Evolutionary conservation across 2,329 filamentous ascomycete genomes (phyloP), one percentile per base, ranked within the genome.

Genomic region (Fusarium solani-melongenae): DNA sequence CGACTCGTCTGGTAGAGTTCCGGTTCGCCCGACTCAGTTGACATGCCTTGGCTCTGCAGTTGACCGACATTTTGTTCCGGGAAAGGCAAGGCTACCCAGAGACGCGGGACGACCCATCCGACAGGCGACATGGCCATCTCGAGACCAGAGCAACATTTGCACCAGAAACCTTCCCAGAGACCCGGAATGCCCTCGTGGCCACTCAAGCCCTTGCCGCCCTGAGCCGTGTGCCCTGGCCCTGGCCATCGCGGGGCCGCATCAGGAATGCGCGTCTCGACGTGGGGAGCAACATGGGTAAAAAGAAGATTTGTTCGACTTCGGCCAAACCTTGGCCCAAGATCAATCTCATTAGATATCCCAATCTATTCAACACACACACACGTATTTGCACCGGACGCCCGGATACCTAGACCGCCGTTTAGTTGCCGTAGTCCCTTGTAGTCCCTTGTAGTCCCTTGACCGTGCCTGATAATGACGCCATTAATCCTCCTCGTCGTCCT

Each of bases 401-500:
- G n/a, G 56, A 39, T 55, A 31, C 9, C 29, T 31, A 55, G 46
- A 53, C 62, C 59, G 44, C 63, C 69, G 62, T 72, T 64, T 55
- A 60, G 33, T 69, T 57, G 53, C 59, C 36, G 34, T 58, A 41
- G 36, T 46, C 27, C 31, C 39, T 33, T 29, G 20, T 58, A 41
- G 36, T 46, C 31, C 31, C 39, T 33, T 29, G 20, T 58, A 41
- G 36, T 46, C 31, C 31, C 39, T 33, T 29, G 20, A 22, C 41
- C 34, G 44, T 63, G 61, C 62, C 46, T 33, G 62, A 49, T 44
- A 39, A 49, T 71, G 64, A 61, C 44, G 56, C 66, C 55, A 62
- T 73, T 76, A 82, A 34, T 83, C 81, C 41, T 84, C 82, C 39
- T 83, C 82, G 24, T 83, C 89, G 66, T 85, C 83, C 79, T 92